A percentile compares a stretch with the other conserved stretches of the same genome.
Evolutionary conservation across 352 stramenopile genomes (phyloP).

Genomic region (Phytophthora constricta): DNA sequence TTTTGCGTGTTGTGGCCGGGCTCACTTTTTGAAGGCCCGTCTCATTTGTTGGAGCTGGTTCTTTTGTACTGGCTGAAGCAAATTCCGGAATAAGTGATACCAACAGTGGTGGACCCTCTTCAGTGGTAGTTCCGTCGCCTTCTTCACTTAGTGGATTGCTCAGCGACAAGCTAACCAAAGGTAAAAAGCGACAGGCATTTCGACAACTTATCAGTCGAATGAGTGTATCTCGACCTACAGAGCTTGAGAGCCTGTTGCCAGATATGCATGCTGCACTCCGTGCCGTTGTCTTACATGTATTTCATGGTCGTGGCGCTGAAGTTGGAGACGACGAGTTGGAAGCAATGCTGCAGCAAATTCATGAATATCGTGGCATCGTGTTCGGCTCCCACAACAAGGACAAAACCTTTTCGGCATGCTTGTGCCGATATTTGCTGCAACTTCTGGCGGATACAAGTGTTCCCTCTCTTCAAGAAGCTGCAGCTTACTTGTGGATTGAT

Average conservation of each 20-base stretch:
- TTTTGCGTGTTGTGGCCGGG: slow-evolving; percentile 57
- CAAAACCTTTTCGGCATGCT: slow-evolving; percentile 67
- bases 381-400: slow-evolving; percentile 60
- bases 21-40: slow-evolving; percentile 66
- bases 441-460: slow-evolving; percentile 46
- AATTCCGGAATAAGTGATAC: slow-evolving; percentile 40
- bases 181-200: slow-evolving; percentile 58
- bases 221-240: slow-evolving; percentile 51
- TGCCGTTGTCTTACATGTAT: slow-evolving; percentile 66
- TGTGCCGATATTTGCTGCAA: slow-evolving; percentile 71
- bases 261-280: slow-evolving; percentile 66
- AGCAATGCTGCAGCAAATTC: slow-evolving; percentile 60
- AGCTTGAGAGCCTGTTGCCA: slow-evolving; percentile 56
- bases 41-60: slow-evolving; percentile 59
- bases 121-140: slow-evolving; percentile 12
- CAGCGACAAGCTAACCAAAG: slow-evolving; percentile 61
- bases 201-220: slow-evolving; percentile 61
- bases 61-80: slow-evolving; percentile 64
- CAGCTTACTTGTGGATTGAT: slow-evolving; percentile 71
- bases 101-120: slow-evolving; percentile 22
- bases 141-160: slow-evolving; percentile 60
- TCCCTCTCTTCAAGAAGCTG: slow-evolving; percentile 50
- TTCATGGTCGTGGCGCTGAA: slow-evolving; percentile 59
- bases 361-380: slow-evolving; percentile 65
- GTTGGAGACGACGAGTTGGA: slow-evolving; percentile 58